These are phyloP conservation scores for Lipomyces spencermartinsiae DNA, from an alignment of 805 yeast genomes.

Conservation along the genomic window DNA sequence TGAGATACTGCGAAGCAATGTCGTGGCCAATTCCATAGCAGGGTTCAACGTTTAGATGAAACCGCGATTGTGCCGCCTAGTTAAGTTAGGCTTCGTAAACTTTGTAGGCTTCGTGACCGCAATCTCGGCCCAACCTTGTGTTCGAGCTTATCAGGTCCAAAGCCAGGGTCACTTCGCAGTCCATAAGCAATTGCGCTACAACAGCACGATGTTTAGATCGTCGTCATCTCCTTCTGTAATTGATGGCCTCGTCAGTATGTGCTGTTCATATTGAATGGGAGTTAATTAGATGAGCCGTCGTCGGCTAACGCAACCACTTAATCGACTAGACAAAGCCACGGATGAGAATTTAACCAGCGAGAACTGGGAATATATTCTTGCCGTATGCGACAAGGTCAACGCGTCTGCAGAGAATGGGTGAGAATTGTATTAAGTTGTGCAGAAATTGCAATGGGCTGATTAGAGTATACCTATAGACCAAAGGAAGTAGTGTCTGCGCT, in stretches of 20 bases:
- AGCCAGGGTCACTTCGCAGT: too few relatives aligned
- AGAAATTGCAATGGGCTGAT: background rate
- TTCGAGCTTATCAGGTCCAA: too few relatives aligned
- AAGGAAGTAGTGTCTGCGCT: constrained; percentile 55
- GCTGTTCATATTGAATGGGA: background rate
- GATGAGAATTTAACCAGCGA: constrained; percentile 67
- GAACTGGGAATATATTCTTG: constrained; percentile 69
- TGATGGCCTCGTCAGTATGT: background rate
- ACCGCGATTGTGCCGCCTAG: too few relatives aligned
- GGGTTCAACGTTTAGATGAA: too few relatives aligned
- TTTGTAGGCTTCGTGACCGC: too few relatives aligned
- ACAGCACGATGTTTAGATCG: constrained; percentile 22
- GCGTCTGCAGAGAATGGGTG: constrained; percentile 63
- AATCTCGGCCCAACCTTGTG: too few relatives aligned
- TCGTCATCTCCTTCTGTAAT: constrained; percentile 15
- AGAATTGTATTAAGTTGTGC: background rate
- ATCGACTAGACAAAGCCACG: constrained; percentile 57
- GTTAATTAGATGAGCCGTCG: background rate
- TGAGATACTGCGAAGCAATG: too few relatives aligned
- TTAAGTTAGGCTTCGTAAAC: too few relatives aligned
- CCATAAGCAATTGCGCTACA: background rate
- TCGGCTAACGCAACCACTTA: background rate
- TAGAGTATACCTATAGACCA: constrained; percentile 41
- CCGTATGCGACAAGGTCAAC: constrained; percentile 69
- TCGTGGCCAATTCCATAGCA: too few relatives aligned